Base-by-base conservation (phyloP, 129 eudicot genomes). In the Oenanthe sinensis region DNA sequence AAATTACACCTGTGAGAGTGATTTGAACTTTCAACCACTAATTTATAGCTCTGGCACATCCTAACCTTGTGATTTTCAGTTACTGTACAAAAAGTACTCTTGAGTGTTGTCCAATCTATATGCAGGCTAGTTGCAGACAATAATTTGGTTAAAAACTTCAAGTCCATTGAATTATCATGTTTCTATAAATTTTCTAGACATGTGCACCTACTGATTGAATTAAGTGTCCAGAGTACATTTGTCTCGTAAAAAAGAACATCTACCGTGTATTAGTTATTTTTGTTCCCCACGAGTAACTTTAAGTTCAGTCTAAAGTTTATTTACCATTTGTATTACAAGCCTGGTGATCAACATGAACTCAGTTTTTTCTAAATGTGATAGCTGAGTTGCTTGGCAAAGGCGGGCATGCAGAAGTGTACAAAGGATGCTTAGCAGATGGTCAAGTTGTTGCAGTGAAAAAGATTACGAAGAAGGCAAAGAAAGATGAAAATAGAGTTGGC, bases 321-420 rank as follows among this genome's bases (percentile, higher is more conserved):
- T 33, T 33, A 33, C 36, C 36, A 33, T 33, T 33, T 33, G 36
- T 48, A 1, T 15, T 74, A 45, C 8, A 24, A 75, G 37, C 67
- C 37, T 24, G 68, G 30, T 24, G 22, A 60, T 10, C 9, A 26
- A 37, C 22, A 2, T 33, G 9, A 36, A 50, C 79, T 54, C 19
- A 75, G 5, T 36, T 33, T 49, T 22, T 13, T 49, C 0, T 54
- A 5, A 17, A 26, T 62, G 22, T 48, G 71, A 55, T 78, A 89
- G 97, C 85, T 67, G 87, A 85, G 78, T 68, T 92, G 80, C 71
- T 92, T 9, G 97, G 97, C 52, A 86, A 90, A 85, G 97, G 97
- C 17, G 97, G 97, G 69, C 96, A 92, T 49, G 97, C 92, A 6
- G 97, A 92, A 79, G 96, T 92, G 80, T 92, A 92, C 84, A 88